These are phyloP conservation scores for Podila horticola DNA, from an alignment of 192 early-diverging fungal genomes.

Conservation along the genomic window DNA sequence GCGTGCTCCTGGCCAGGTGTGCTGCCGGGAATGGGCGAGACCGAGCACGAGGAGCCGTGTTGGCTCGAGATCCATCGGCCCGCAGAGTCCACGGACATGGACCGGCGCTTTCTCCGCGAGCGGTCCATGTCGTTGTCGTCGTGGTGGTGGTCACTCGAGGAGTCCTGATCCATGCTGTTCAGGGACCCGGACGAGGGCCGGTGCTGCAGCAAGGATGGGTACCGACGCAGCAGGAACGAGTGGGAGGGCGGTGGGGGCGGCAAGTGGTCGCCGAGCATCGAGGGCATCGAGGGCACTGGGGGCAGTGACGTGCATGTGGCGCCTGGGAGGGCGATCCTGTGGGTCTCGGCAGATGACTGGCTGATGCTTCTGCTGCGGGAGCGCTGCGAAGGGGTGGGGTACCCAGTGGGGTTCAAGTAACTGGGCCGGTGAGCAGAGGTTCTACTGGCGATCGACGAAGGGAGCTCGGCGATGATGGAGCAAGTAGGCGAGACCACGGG, in stretches of 20 bases:
- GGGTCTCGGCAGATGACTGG: not conserved
- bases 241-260: not conserved
- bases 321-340: slow-evolving; percentile 12
- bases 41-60: not conserved
- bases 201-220: not conserved
- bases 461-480: not conserved
- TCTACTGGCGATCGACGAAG: not conserved
- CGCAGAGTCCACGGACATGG: slow-evolving; percentile 20
- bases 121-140: not conserved
- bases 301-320: not conserved
- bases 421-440: not conserved
- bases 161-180: not conserved
- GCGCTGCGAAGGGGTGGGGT: not conserved
- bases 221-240: not conserved
- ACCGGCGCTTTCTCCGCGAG: not conserved
- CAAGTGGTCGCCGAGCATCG: slow-evolving; percentile 15
- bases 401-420: not conserved
- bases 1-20: no score
- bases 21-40: not conserved
- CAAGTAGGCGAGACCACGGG: not conserved
- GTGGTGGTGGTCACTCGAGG: not conserved
- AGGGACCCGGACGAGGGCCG: not conserved
- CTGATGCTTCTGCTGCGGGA: slow-evolving; percentile 2
- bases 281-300: not conserved
- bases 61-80: not conserved